Evolutionary conservation across 768 basidiomycete species (phyloP).

Genomic region (Mycena indigotica): DNA sequence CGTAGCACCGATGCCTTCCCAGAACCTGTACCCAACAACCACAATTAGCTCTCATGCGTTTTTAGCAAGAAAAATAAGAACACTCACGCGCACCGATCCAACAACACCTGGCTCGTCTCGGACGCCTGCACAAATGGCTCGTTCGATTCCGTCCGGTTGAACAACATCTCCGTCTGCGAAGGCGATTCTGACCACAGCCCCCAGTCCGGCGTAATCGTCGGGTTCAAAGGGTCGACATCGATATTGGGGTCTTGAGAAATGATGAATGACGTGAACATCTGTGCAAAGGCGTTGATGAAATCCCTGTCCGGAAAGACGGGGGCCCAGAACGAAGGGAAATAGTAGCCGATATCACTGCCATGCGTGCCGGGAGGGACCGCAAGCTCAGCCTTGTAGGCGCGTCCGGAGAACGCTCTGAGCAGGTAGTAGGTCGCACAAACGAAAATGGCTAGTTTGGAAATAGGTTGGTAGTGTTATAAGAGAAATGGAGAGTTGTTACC

Average conservation of each 20-base stretch:
- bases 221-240: background rate
- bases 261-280: conserved; percentile 9
- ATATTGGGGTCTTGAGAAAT: conserved; percentile 11
- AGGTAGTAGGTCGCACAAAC: conserved; percentile 37
- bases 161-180: conserved; percentile 7
- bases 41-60: too few species aligned
- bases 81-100: background rate
- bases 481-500: conserved; percentile 14
- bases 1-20: too few species aligned
- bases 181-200: background rate
- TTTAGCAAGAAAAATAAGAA: background rate
- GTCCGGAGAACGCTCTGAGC: conserved; percentile 30
- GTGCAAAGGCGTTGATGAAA: conserved; percentile 16
- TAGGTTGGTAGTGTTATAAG: background rate
- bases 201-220: conserved; percentile 10
- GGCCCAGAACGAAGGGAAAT: conserved; percentile 24
- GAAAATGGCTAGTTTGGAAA: conserved; percentile 32
- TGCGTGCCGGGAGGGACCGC: conserved; percentile 31
- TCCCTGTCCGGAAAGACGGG: conserved; percentile 11
- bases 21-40: too few species aligned
- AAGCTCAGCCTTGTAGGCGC: conserved; percentile 35
- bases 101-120: background rate
- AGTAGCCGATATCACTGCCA: conserved; percentile 27
- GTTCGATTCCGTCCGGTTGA: conserved; percentile 5
- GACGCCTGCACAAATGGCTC: background rate